phyloP scores from a whole-genome alignment of 352 stramenopile species.

The Phytophthora kernoviae region DNA sequence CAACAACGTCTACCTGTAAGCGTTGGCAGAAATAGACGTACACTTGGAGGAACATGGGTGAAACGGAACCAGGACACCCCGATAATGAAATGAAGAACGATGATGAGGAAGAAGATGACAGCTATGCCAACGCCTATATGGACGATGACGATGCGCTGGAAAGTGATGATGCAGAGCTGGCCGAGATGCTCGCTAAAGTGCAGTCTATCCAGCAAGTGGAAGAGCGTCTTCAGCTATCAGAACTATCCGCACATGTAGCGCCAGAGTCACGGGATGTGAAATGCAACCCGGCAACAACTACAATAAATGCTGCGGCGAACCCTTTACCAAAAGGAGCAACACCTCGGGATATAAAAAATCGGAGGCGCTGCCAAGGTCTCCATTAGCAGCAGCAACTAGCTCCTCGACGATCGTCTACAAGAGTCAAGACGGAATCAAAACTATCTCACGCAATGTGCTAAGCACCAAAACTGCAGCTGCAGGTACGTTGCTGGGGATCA shows the following conservation, averaged over 20 bases:
- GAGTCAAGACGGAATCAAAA: conserved; percentile 69
- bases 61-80: conserved; percentile 23
- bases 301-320: conserved; percentile 3
- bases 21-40: conserved; percentile 28
- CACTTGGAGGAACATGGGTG: conserved; percentile 19
- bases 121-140: conserved; percentile 46
- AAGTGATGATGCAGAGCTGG: conserved; percentile 62
- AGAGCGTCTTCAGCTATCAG: conserved; percentile 22
- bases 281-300: background rate
- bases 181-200: conserved; percentile 78
- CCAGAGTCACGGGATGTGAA: conserved; percentile 13
- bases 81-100: conserved; percentile 27
- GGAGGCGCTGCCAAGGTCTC: conserved; percentile 24
- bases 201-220: conserved; percentile 65
- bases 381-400: conserved; percentile 3
- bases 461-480: conserved; percentile 16
- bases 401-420: conserved; percentile 13
- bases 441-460: conserved; percentile 44
- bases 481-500: conserved; percentile 54
- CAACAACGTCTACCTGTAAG: background rate
- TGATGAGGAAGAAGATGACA: conserved; percentile 34
- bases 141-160: conserved; percentile 47
- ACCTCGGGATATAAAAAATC: conserved; percentile 10
- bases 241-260: conserved; percentile 15
- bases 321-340: conserved; percentile 9